phyloP scores from a whole-genome alignment of 2,329 filamentous ascomycete species.

The Fusarium avenaceum region DNA sequence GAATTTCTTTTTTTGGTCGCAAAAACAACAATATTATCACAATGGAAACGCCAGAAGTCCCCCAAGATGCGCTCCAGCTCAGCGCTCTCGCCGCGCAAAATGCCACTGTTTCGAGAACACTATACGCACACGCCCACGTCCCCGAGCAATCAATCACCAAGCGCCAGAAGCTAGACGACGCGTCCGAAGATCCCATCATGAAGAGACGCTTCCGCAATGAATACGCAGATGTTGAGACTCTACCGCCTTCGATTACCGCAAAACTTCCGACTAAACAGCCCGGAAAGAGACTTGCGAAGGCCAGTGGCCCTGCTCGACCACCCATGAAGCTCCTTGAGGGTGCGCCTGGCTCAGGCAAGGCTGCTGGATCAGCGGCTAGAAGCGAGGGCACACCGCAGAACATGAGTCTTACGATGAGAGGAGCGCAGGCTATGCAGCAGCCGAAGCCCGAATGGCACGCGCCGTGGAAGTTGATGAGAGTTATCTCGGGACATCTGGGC shows the following conservation, averaged over 20 bases:
- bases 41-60: conserved; percentile 54
- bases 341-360: conserved; percentile 54
- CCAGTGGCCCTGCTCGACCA: conserved; percentile 55
- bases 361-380: conserved; percentile 43
- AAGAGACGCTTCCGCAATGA: conserved; percentile 74
- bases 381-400: conserved; percentile 45
- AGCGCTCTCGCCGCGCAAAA: conserved; percentile 55
- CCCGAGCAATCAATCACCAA: conserved; percentile 51
- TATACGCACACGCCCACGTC: conserved; percentile 49
- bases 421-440: conserved; percentile 51
- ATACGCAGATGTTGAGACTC: conserved; percentile 81
- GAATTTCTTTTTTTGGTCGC: conserved; percentile 10
- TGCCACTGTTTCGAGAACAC: conserved; percentile 51
- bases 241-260: conserved; percentile 82
- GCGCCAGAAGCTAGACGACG: conserved; percentile 57
- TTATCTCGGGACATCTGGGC: conserved; percentile 95
- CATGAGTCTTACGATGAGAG: conserved; percentile 53
- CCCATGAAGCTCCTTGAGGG: conserved; percentile 58
- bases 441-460: conserved; percentile 94
- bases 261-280: conserved; percentile 73
- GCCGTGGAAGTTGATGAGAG: conserved; percentile 98
- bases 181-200: conserved; percentile 52
- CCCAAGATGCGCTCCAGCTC: conserved; percentile 54
- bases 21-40: conserved; percentile 14
- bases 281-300: conserved; percentile 61